A percentile compares a stretch with the other conserved stretches of the same genome.
Conservation (phyloP, 352 stramenopile genomes). For the Phytopythium montanum region DNA sequence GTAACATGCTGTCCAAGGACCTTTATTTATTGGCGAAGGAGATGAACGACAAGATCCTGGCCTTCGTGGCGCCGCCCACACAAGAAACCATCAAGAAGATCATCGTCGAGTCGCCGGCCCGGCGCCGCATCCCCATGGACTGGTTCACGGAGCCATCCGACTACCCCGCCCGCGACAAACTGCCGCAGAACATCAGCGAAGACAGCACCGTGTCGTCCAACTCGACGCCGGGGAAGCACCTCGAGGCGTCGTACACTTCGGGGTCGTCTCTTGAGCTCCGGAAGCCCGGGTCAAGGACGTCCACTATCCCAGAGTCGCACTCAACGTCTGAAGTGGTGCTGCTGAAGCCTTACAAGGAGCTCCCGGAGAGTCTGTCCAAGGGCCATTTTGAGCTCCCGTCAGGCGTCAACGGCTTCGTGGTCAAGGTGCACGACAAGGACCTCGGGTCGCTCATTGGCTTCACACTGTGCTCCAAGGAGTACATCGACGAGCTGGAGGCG, state of each 20-base stretch:
- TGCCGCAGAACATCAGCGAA: slow-evolving; percentile 26
- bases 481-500: slow-evolving; percentile 63
- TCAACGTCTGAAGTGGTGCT: slow-evolving; percentile 34
- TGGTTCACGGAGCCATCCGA: slow-evolving; percentile 59
- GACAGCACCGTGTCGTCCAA: slow-evolving; percentile 34
- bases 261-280: slow-evolving; percentile 46
- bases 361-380: slow-evolving; percentile 44
- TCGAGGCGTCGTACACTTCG: slow-evolving; percentile 38
- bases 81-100: slow-evolving; percentile 82
- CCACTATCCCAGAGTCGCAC: slow-evolving; percentile 30
- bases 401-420: slow-evolving; percentile 71
- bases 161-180: not conserved
- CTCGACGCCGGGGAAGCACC: slow-evolving; percentile 23
- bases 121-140: slow-evolving; percentile 69
- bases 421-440: slow-evolving; percentile 82
- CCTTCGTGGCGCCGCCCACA: slow-evolving; percentile 49
- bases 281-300: slow-evolving; percentile 23
- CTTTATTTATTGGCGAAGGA: slow-evolving; percentile 53
- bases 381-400: slow-evolving; percentile 71
- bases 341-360: slow-evolving; percentile 46
- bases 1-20: slow-evolving; percentile 60
- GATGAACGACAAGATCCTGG: slow-evolving; percentile 55
- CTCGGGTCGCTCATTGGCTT: slow-evolving; percentile 81
- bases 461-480: slow-evolving; percentile 67
- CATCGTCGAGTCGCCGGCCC: slow-evolving; percentile 54